Evolutionary conservation across 768 basidiomycete genomes (phyloP).

Genomic region (Mycena venus): DNA sequence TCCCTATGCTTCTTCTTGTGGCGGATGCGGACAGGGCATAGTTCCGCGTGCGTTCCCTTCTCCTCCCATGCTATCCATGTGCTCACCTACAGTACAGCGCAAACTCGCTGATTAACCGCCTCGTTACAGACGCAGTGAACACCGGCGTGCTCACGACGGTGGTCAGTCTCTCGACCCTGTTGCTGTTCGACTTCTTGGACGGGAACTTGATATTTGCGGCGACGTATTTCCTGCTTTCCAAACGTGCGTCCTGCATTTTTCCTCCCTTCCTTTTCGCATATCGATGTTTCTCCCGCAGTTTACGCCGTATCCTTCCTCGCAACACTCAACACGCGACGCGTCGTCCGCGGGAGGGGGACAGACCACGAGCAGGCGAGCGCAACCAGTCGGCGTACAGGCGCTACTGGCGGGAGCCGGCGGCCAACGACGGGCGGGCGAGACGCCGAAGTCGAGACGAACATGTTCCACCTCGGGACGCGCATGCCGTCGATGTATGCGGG

Average conservation of each 20-base stretch:
- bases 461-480: constrained; percentile 64
- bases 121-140: constrained; percentile 74
- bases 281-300: constrained; percentile 49
- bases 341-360: constrained; percentile 67
- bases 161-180: constrained; percentile 63
- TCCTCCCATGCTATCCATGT: neutral
- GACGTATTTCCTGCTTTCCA: constrained; percentile 75
- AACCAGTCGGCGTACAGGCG: neutral
- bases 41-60: constrained; percentile 49
- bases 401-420: neutral
- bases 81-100: constrained; percentile 59
- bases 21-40: constrained; percentile 66
- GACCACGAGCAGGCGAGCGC: constrained; percentile 53
- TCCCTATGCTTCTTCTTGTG: constrained; percentile 73
- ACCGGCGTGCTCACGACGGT: constrained; percentile 73
- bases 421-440: constrained; percentile 32
- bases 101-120: constrained; percentile 69
- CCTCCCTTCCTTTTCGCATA: constrained; percentile 60
- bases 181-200: constrained; percentile 71
- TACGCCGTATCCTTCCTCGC: constrained; percentile 70
- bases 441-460: constrained; percentile 58
- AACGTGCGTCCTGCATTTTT: constrained; percentile 57
- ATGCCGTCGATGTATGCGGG: constrained; percentile 43
- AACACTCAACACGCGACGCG: constrained; percentile 73
- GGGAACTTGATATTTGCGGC: constrained; percentile 71